Evolutionary conservation across 345 rosid species (phyloP), one percentile per base, ranked within the genome.

Genomic region (Microthlaspi erraticum): DNA sequence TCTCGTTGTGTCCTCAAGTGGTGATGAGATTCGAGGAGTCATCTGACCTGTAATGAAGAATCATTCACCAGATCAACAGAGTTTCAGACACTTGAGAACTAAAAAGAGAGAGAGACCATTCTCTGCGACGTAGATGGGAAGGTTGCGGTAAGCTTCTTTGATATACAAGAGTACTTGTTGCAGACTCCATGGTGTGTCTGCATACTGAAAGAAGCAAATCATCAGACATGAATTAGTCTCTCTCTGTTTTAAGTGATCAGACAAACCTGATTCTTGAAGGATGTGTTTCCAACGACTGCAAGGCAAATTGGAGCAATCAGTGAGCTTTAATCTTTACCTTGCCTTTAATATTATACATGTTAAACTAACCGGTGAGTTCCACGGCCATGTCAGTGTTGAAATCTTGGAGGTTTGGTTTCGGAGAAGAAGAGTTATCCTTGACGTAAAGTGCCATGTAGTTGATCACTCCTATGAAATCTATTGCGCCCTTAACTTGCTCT

Each of bases 401-500:
- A 70, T 60, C 43, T 14, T 32, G 68, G 6, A 39, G 26, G 31
- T 1, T 29, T 50, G 20, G 67, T 38, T 41, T 50, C 42, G 17
- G 34, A 49, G 52, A 49, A 34, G 60, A 60, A 50, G 80, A 41
- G 65, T 76, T 83, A 20, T 72, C 71, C 44, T 58, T 71, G 10
- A 87, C 91, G 54, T 90, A 90, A 39, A 48, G 76, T 8, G 97
- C 83, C 26, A 94, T 82, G 72, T 93, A 93, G 75, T 90, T 88
- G 45, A 90, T 93, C 41, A 90, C 88, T 51, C 98, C 98, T 5
- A 93, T 82, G 54, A 93, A 93, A 78, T 93, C 98, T 13, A 84
- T 50, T 8, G 97, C 84, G 7, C 92, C 95, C 70, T 90, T 88
- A 5, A 88, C 66, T 56, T 90, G 86, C 37, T 74, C 67, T 32